Percentiles rank a stretch among this genome's conserved stretches.
Evolutionary conservation across 345 rosid genomes (phyloP).

Genomic region (Lepidium didymum): DNA sequence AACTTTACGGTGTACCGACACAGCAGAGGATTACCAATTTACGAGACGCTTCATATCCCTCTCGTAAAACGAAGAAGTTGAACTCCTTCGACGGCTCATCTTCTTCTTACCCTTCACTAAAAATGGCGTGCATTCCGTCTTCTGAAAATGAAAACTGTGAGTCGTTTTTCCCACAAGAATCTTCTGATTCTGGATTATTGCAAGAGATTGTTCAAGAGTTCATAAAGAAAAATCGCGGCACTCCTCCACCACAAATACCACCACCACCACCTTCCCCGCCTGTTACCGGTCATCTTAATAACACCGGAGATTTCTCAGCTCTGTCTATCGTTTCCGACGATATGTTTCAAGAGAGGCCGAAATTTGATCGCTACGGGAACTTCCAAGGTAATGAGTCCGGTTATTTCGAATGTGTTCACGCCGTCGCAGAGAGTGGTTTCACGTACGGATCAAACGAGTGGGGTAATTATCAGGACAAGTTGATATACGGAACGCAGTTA

Average conservation of each 20-base stretch:
- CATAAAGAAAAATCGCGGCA: constrained; percentile 21
- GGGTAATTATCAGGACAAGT: constrained; percentile 23
- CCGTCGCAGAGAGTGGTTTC: background rate
- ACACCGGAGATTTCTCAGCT: background rate
- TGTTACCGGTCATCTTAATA: background rate
- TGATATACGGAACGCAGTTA: constrained; percentile 21
- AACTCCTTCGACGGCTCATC: constrained; percentile 1
- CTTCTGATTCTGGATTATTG: constrained; percentile 66
- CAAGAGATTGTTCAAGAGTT: constrained; percentile 79
- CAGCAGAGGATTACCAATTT: constrained; percentile 27
- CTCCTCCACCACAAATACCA: background rate
- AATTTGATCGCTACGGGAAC: background rate
- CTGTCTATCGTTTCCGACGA: background rate
- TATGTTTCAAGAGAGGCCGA: background rate
- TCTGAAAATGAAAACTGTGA: background rate
- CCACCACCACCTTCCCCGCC: background rate
- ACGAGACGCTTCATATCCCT: constrained; percentile 38
- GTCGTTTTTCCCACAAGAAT: constrained; percentile 46
- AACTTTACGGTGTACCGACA: constrained; percentile 4
- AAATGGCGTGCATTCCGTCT: constrained; percentile 2
- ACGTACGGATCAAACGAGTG: constrained; percentile 1
- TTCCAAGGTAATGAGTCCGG: background rate
- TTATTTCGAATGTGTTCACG: background rate
- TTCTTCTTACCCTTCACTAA: background rate
- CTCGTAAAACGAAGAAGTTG: background rate